These are phyloP conservation scores for Vanrija humicola DNA, from an alignment of 1,284 basidiomycete species.

Conservation along the genomic window DNA sequence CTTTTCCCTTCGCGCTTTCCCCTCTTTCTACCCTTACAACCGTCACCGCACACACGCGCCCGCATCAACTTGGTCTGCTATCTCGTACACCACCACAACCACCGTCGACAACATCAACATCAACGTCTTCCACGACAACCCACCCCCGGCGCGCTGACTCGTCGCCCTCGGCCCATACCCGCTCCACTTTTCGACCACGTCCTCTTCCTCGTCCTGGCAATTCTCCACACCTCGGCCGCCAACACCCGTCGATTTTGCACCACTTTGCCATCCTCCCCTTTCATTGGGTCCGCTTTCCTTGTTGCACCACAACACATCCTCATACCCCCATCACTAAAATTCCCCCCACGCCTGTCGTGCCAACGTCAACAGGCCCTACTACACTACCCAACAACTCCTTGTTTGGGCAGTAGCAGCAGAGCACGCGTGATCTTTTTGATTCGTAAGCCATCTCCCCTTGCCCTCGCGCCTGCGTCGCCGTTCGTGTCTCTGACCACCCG, in stretches of 20 bases:
- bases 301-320: not conserved
- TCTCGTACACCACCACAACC: not conserved
- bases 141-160: not conserved
- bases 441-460: not conserved
- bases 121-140: too few species aligned
- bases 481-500: not conserved
- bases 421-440: too few species aligned
- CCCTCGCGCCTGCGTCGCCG: too few species aligned
- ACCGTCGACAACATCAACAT: too few species aligned
- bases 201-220: not conserved
- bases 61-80: not conserved
- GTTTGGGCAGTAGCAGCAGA: too few species aligned
- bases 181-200: not conserved
- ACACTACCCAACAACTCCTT: too few species aligned
- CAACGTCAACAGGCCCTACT: too few species aligned
- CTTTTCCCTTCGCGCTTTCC: not conserved
- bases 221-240: not conserved
- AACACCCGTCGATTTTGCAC: not conserved
- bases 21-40: not conserved
- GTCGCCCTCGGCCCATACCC: not conserved
- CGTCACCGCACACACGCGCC: not conserved
- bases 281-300: not conserved
- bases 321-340: not conserved
- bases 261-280: not conserved
- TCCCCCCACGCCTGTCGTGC: too few species aligned